Evolutionary conservation across 352 stramenopile genomes (phyloP).

Genomic region (Hyaloperonospora brassicae): DNA sequence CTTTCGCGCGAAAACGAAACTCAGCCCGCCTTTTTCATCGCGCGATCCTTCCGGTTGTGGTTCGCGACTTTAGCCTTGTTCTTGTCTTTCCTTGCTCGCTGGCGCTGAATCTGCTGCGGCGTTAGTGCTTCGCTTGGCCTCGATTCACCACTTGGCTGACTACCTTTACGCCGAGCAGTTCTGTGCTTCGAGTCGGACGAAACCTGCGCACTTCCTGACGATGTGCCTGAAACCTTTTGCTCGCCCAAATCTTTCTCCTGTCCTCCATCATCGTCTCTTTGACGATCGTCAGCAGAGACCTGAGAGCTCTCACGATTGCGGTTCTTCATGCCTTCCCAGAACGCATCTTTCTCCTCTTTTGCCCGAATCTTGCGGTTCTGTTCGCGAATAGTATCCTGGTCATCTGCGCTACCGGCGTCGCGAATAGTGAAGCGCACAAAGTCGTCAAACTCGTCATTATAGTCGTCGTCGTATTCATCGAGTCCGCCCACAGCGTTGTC

Average conservation of each 20-base stretch:
- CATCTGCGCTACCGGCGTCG: conserved; percentile 34
- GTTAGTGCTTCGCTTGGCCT: conserved; percentile 21
- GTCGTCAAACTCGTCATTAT: conserved; percentile 82
- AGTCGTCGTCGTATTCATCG: conserved; percentile 77
- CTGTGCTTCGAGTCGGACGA: conserved; percentile 12
- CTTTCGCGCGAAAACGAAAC: too few relatives aligned
- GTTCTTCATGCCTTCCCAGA: conserved; percentile 69
- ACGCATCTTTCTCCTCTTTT: conserved; percentile 53
- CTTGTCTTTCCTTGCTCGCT: conserved; percentile 45
- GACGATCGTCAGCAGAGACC: conserved; percentile 6
- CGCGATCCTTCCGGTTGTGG: conserved; percentile 76
- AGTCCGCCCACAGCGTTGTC: conserved; percentile 14
- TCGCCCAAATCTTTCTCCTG: conserved; percentile 14
- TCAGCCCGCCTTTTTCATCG: conserved; percentile 47
- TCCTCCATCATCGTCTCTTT: conserved; percentile 23
- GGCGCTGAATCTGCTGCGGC: conserved; percentile 35
- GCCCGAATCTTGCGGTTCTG: conserved; percentile 45
- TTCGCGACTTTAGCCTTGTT: conserved; percentile 81
- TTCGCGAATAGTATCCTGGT: conserved; percentile 45
- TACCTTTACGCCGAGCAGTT: conserved; percentile 24
- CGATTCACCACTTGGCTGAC: conserved; percentile 17
- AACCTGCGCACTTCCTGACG: conserved; percentile 1
- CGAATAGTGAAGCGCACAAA: conserved; percentile 58
- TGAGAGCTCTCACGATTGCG: conserved; percentile 30
- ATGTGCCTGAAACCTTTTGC: conserved; percentile 6